phyloP scores from a whole-genome alignment of 345 rosid genomes.

The Eucalyptus polybractea region DNA sequence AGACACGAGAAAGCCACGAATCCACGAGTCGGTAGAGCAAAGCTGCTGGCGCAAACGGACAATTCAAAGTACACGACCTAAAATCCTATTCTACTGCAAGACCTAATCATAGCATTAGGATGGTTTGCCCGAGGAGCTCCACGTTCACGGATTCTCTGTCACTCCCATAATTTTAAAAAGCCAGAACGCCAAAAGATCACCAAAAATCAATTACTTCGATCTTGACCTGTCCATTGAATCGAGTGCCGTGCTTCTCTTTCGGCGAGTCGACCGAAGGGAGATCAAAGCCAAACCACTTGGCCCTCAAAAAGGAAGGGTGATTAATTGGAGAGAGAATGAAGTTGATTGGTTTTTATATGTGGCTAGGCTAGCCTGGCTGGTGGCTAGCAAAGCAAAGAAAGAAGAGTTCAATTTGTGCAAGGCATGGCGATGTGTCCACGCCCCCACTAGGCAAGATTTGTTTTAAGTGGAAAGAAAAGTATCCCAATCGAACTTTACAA shows the following conservation, averaged over 20 bases:
- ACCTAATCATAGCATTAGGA: background rate
- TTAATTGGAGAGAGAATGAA: background rate
- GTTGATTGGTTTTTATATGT: background rate
- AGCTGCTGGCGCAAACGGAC: background rate
- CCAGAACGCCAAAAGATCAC: background rate
- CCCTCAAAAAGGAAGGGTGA: background rate
- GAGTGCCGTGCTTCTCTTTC: background rate
- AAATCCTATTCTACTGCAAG: background rate
- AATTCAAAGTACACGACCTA: background rate
- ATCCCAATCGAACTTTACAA: background rate
- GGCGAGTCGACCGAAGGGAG: background rate
- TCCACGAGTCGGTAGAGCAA: background rate
- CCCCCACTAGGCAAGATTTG: background rate
- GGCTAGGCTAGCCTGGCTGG: background rate
- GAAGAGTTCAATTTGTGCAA: background rate
- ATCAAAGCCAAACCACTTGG: background rate
- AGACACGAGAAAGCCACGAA: background rate
- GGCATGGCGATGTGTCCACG: background rate
- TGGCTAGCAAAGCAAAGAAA: background rate
- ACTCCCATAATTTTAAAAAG: background rate
- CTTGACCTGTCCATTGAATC: background rate
- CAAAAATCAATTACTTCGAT: background rate
- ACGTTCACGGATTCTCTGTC: background rate
- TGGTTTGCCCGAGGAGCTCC: background rate
- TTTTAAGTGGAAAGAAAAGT: background rate